Base-by-base conservation (phyloP, 495 filamentous ascomycete species). In the Xylaria venustula region DNA sequence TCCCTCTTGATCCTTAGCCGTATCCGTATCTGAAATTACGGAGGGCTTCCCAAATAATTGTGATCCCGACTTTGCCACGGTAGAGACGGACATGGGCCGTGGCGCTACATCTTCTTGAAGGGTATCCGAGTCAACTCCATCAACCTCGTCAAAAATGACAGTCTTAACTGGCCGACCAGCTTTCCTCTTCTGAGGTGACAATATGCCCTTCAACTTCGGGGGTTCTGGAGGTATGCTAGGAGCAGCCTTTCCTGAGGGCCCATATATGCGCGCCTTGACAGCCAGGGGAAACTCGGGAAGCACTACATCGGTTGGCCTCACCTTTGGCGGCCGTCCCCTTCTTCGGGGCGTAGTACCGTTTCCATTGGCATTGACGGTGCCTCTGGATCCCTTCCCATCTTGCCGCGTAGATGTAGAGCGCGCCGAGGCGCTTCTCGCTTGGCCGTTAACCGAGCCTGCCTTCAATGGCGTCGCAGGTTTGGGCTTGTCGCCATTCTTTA, bases 91-190 rank as follows among this genome's bases (percentile, higher is more conserved):
- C 12, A 34, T 7, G 30, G 54, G 42, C n/a, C 20, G 26, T 1
- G 54, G 44, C 14, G 44, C 48, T 15, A 20, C n/a, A 19, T 58
- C 54, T 1, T 20, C 15, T n/a, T 40, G 37, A 36, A 17, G 34
- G 0, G 42, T 42, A 19, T 48, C 52, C 20, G 34, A 41, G 15
- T 41, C 26, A 7, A 48, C 17, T 12, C 44, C 54, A 30, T 63
- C 41, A 32, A 44, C 30, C n/a, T 68, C 63, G 26, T 70, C 68
- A 60, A 81, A 81, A 0, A 69, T 71, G 15, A 79, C 79, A 44
- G 60, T 79, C 62, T 80, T 81, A 22, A 47, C 65, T 20, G 64
- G 60, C 23, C 65, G 64, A 42, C 64, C 60, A 2, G 40, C 25
- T 56, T 61, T 71, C 40, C 64, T 64, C 67, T 75, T 75, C 20